Evolutionary conservation across 768 basidiomycete species (phyloP).

Genomic region (Russula earlei): DNA sequence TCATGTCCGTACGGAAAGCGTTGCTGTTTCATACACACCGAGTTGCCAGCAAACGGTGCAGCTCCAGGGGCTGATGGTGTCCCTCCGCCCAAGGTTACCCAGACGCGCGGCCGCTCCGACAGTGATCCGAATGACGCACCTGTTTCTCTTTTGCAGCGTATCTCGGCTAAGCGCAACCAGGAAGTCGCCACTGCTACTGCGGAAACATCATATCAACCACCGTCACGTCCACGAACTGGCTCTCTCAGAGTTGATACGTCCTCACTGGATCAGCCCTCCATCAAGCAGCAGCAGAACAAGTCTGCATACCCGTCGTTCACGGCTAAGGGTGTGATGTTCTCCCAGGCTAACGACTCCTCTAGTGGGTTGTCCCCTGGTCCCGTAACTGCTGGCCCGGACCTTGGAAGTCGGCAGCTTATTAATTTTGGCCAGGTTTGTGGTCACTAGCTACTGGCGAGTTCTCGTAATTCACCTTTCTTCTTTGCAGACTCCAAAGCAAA

Average conservation of each 20-base stretch:
- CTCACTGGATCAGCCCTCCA: constrained; percentile 40
- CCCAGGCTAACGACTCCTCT: constrained; percentile 49
- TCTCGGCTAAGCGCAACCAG: constrained; percentile 56
- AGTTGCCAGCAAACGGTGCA: constrained; percentile 57
- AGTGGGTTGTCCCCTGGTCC: constrained; percentile 66
- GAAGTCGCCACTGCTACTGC: constrained; percentile 31
- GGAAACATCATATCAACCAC: constrained; percentile 39
- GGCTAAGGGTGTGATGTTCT: constrained; percentile 42
- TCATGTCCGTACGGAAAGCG: constrained; percentile 89
- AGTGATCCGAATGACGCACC: constrained; percentile 69
- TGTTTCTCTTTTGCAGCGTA: constrained; percentile 68
- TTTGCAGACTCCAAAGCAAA: constrained; percentile 30
- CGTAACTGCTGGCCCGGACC: constrained; percentile 76
- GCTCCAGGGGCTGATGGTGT: constrained; percentile 44
- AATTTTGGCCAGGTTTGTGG: constrained; percentile 55
- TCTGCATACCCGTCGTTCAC: constrained; percentile 66
- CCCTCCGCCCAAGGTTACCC: constrained; percentile 40
- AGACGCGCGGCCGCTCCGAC: constrained; percentile 58
- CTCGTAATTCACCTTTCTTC: constrained; percentile 6
- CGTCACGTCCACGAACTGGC: constrained; percentile 52
- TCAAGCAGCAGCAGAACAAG: constrained; percentile 67
- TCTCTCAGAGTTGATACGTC: constrained; percentile 69
- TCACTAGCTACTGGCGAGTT: neutral
- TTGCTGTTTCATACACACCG: constrained; percentile 92
- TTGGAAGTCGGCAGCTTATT: constrained; percentile 72